phyloP scores from a whole-genome alignment of 495 filamentous ascomycete genomes.

The Podospora australis region DNA sequence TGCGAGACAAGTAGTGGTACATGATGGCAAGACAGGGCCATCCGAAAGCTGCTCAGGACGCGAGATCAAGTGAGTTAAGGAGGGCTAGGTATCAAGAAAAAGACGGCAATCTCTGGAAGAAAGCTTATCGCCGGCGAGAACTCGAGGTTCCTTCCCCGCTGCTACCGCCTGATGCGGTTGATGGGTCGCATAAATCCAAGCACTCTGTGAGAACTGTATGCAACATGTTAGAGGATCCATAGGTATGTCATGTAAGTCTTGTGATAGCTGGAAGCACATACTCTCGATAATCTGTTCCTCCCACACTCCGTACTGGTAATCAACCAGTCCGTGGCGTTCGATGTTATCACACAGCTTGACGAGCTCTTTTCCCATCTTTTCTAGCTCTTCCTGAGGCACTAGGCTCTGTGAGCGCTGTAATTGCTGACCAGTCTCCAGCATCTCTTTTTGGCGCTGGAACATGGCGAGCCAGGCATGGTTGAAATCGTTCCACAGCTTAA shows the following conservation, averaged over 20 bases:
- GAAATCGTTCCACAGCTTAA: constrained; percentile 89
- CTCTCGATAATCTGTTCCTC: constrained; percentile 85
- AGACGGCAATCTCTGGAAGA: neutral
- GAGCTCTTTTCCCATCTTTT: constrained; percentile 74
- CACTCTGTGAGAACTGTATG: constrained; percentile 57
- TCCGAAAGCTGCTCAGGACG: neutral
- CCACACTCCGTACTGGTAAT: constrained; percentile 95
- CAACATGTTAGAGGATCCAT: neutral
- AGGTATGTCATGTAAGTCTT: neutral
- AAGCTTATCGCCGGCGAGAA: constrained; percentile 13
- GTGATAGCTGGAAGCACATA: too few species aligned
- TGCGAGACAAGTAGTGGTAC: constrained; percentile 7
- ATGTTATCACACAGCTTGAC: constrained; percentile 77
- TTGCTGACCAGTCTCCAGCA: constrained; percentile 56
- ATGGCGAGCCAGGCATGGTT: constrained; percentile 89
- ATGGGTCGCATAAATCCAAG: constrained; percentile 50
- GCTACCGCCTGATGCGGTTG: constrained; percentile 27
- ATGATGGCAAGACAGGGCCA: neutral
- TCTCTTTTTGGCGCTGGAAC: constrained; percentile 79
- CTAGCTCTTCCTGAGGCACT: constrained; percentile 60
- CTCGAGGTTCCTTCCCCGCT: constrained; percentile 9
- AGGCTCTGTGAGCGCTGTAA: constrained; percentile 57
- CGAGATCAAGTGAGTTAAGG: neutral
- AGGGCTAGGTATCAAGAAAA: neutral
- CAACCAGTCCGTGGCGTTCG: constrained; percentile 83